Percentiles rank a stretch among this genome's conserved stretches.
These are phyloP conservation scores for Goniomonas avonlea DNA, from an alignment of 78 protist species.

Conservation along the genomic window DNA sequence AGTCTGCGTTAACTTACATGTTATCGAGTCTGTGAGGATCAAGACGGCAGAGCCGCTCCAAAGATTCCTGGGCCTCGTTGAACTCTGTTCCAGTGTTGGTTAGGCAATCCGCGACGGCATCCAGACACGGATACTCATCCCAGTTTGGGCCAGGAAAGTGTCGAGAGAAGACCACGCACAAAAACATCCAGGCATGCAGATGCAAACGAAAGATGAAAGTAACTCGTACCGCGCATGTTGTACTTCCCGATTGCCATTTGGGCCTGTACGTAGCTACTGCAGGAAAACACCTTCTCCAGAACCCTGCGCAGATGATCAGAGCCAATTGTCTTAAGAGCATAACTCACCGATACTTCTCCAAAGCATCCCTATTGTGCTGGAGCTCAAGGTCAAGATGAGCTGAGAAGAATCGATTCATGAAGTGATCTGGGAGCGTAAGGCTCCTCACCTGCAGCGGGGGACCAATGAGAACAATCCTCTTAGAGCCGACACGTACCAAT, in stretches of 20 bases:
- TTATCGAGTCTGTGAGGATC: conserved; percentile 73
- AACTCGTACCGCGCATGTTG: conserved; percentile 35
- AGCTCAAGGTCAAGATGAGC: conserved; percentile 49
- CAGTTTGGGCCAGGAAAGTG: too few species aligned
- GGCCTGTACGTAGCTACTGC: conserved; percentile 36
- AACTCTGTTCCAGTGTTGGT: conserved; percentile 40
- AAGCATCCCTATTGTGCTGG: conserved; percentile 4
- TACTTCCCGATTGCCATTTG: conserved; percentile 65
- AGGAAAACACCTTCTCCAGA: conserved; percentile 38
- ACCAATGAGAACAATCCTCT: too few species aligned
- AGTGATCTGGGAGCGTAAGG: conserved; percentile 24
- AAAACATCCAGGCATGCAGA: too few species aligned
- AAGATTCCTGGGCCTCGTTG: conserved; percentile 30
- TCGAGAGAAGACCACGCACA: too few species aligned
- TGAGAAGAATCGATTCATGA: conserved; percentile 32
- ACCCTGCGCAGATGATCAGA: too few species aligned
- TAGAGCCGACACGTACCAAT: too few species aligned
- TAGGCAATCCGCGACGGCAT: not conserved
- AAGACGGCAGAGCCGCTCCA: not conserved
- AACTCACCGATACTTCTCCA: not conserved
- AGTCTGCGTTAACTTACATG: too few species aligned
- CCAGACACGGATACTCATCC: not conserved
- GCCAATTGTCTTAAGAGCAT: too few species aligned
- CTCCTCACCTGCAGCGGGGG: not conserved
- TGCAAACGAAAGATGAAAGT: too few species aligned